These are phyloP conservation scores for Ceratobasidium sp. DNA, from an alignment of 1,284 basidiomycete genomes.

Conservation along the genomic window DNA sequence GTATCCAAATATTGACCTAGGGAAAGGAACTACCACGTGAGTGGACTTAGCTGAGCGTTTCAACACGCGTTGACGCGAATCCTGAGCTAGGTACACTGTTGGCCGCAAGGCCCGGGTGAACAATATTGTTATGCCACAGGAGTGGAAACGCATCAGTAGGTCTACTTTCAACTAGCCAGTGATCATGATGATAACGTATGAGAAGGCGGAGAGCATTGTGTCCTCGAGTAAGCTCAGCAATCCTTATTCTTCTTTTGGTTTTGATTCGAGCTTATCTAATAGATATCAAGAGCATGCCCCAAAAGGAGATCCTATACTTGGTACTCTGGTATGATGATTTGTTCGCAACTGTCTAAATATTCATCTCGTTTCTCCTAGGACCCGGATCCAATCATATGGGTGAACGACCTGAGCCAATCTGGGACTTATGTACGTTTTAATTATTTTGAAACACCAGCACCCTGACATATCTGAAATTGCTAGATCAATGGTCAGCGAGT, in stretches of 20 bases:
- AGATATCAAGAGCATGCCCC: conserved; percentile 37
- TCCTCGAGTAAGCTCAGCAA: conserved; percentile 19
- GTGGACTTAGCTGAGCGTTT: neutral
- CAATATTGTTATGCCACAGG: conserved; percentile 31
- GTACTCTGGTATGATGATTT: conserved; percentile 11
- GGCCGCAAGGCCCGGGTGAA: conserved; percentile 37
- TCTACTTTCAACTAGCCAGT: neutral
- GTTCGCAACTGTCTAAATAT: neutral
- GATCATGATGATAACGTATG: neutral
- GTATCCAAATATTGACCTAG: conserved; percentile 31
- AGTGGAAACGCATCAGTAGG: conserved; percentile 41
- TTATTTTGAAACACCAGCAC: neutral
- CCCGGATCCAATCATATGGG: conserved; percentile 41
- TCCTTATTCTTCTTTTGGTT: neutral
- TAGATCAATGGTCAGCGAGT: conserved; percentile 40
- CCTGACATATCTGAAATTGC: neutral
- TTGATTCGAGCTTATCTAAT: neutral
- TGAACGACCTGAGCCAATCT: conserved; percentile 33
- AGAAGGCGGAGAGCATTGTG: conserved; percentile 32
- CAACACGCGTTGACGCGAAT: neutral
- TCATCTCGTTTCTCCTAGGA: conserved; percentile 2
- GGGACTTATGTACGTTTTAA: conserved; percentile 29
- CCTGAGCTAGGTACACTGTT: conserved; percentile 19
- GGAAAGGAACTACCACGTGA: conserved; percentile 28
- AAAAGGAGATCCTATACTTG: conserved; percentile 36